These are phyloP conservation scores for Acer saccharum DNA, from an alignment of 345 rosid genomes.

Conservation along the genomic window DNA sequence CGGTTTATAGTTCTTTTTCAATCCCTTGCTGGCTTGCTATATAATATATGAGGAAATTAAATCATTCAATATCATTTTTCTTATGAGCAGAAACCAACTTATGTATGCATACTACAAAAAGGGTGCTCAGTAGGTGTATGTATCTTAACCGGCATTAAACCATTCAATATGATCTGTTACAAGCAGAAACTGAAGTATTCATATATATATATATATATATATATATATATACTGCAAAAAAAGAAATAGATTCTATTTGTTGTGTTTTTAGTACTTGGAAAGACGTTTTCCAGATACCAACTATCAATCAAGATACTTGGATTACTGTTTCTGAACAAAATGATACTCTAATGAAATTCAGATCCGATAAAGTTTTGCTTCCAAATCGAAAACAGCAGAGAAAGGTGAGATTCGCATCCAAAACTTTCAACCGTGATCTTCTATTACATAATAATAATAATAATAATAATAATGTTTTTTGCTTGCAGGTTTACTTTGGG, in stretches of 20 bases:
- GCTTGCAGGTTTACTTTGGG: constrained; percentile 75
- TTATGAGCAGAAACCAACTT: too few species aligned
- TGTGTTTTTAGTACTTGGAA: not conserved
- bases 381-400: constrained; percentile 68
- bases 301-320: constrained; percentile 72
- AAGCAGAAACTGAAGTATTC: not conserved
- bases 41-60: too few species aligned
- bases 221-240: too few species aligned
- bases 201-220: too few species aligned
- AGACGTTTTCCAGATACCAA: constrained; percentile 51
- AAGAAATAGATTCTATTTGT: not conserved
- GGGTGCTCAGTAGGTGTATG: not conserved
- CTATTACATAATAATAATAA: not conserved
- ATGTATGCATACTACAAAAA: too few species aligned
- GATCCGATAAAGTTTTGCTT: constrained; percentile 69
- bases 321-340: constrained; percentile 62
- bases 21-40: too few species aligned
- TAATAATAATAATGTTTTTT: not conserved
- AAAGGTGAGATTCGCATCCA: constrained; percentile 45
- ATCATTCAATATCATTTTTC: too few species aligned
- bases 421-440: not conserved
- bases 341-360: constrained; percentile 56
- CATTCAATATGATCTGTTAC: not conserved
- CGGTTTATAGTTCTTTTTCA: too few species aligned
- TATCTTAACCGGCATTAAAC: not conserved